phyloP scores from a whole-genome alignment of 768 basidiomycete species.

The Suillus cothurnatus region DNA sequence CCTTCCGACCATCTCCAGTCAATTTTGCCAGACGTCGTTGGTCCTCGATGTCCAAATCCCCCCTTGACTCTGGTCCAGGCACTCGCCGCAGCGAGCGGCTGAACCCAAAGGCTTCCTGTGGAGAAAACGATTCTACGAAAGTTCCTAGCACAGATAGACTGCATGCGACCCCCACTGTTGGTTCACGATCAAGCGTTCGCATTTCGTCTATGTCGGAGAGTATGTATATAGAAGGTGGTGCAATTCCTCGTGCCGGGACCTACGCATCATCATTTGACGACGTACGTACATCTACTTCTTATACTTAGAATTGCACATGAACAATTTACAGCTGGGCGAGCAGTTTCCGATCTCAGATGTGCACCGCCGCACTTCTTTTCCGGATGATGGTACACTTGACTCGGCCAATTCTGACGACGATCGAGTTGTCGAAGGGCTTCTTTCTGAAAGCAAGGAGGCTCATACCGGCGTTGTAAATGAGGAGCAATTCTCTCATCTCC shows the following conservation, averaged over 20 bases:
- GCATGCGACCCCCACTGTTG: conserved; percentile 22
- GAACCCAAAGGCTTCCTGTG: conserved; percentile 32
- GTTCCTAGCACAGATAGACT: not conserved
- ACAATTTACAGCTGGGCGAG: conserved; percentile 31
- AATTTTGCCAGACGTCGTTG: conserved; percentile 65
- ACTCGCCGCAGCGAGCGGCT: conserved; percentile 38
- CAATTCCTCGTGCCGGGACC: conserved; percentile 23
- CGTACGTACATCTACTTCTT: conserved; percentile 35
- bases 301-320: conserved; percentile 29
- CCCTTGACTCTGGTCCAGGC: conserved; percentile 34
- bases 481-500: conserved; percentile 38
- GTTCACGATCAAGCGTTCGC: conserved; percentile 33
- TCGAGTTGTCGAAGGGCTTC: conserved; percentile 35
- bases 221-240: conserved; percentile 26
- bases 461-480: conserved; percentile 33
- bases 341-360: conserved; percentile 23
- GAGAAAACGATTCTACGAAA: conserved; percentile 29
- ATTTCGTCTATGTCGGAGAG: conserved; percentile 37
- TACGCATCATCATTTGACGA: conserved; percentile 31
- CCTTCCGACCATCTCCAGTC: conserved; percentile 64
- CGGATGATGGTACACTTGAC: conserved; percentile 35
- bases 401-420: conserved; percentile 40
- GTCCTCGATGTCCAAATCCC: conserved; percentile 45
- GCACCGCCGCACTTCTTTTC: conserved; percentile 29
- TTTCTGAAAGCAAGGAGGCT: conserved; percentile 34